Percentiles rank a stretch among this genome's conserved stretches.
phyloP scores from a whole-genome alignment of 2,329 filamentous ascomycete genomes.

The Cryphonectria radicalis region DNA sequence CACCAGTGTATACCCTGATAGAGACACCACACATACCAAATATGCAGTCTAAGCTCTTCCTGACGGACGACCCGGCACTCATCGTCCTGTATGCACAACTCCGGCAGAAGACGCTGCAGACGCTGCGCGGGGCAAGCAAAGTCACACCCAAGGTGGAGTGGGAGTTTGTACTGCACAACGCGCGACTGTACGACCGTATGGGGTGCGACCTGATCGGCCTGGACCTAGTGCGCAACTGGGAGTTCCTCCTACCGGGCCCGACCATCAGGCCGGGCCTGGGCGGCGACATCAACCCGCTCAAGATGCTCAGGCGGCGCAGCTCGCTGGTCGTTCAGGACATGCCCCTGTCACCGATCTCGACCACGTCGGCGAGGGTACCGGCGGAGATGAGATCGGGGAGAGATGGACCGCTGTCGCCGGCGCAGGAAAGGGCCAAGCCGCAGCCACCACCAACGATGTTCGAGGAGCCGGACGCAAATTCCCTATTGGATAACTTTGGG shows the following conservation, averaged over 20 bases:
- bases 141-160: slow-evolving; percentile 80
- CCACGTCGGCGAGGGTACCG: slow-evolving; percentile 41
- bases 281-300: slow-evolving; percentile 64
- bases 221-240: slow-evolving; percentile 82
- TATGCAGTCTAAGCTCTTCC: slow-evolving; percentile 75
- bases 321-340: slow-evolving; percentile 81
- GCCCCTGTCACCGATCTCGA: slow-evolving; percentile 49
- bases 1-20: slow-evolving; percentile 76
- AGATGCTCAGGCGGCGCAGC: slow-evolving; percentile 71
- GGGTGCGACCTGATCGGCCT: slow-evolving; percentile 89
- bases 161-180: slow-evolving; percentile 87
- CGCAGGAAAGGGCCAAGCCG: slow-evolving; percentile 40
- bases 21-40: slow-evolving; percentile 70
- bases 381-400: slow-evolving; percentile 49
- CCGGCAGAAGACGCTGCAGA: slow-evolving; percentile 79
- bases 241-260: slow-evolving; percentile 65
- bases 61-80: slow-evolving; percentile 88
- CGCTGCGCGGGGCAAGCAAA: slow-evolving; percentile 81
- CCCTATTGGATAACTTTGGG: slow-evolving; percentile 89
- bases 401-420: slow-evolving; percentile 53
- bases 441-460: slow-evolving; percentile 77
- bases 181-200: slow-evolving; percentile 84
- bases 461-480: slow-evolving; percentile 88
- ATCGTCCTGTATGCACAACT: slow-evolving; percentile 87
- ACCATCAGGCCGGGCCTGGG: slow-evolving; percentile 42